A percentile compares a stretch with the other conserved stretches of the same genome.
Conservation (phyloP, 139 green algal genomes). For the Volvox africanus region DNA sequence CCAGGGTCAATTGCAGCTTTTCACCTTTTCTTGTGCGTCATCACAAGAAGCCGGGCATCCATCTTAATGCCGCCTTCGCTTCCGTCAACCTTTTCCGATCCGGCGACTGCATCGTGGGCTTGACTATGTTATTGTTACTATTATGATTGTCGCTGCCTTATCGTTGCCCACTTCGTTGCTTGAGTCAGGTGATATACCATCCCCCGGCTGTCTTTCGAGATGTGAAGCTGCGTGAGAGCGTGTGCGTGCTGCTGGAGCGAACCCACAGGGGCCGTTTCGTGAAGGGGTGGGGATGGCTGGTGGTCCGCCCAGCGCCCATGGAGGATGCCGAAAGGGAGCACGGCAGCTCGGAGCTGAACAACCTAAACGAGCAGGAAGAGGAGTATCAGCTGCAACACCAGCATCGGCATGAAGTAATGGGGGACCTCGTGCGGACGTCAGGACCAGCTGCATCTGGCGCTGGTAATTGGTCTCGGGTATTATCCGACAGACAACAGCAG, state of each 20-base stretch:
- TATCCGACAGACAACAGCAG: neutral
- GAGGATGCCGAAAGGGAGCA: neutral
- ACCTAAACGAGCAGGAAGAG: too few species aligned
- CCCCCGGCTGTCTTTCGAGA: neutral
- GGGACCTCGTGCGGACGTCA: neutral
- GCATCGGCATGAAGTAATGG: neutral
- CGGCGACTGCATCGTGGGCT: too few species aligned
- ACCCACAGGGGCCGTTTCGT: constrained; percentile 12
- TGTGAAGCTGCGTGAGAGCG: neutral
- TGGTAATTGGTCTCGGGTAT: too few species aligned
- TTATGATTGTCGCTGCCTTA: neutral
- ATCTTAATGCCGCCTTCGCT: too few species aligned
- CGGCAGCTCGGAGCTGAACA: neutral
- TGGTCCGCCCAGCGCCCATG: neutral
- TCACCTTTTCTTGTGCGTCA: too few species aligned
- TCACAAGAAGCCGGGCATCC: too few species aligned
- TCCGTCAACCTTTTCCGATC: neutral
- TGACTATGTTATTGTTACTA: too few species aligned
- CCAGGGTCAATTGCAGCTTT: too few species aligned
- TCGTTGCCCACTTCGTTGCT: neutral
- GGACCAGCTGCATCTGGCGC: too few species aligned
- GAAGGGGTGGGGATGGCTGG: constrained; percentile 25
- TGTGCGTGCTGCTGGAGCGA: constrained; percentile 30
- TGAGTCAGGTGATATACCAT: neutral
- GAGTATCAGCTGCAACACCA: neutral